phyloP scores from a whole-genome alignment of 305 asterid species.

The Solanum aculeatissimum region DNA sequence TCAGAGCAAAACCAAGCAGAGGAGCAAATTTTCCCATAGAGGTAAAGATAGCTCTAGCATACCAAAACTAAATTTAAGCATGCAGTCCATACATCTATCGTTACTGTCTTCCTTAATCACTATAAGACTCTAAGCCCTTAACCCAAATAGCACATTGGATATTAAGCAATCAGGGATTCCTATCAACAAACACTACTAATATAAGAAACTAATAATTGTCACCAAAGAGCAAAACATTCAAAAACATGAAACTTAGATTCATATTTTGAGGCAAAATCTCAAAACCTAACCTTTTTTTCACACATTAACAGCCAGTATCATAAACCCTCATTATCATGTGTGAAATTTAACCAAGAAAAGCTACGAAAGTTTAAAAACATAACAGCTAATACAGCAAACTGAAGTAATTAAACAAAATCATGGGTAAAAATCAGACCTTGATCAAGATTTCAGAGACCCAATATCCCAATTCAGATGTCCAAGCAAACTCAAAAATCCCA shows the following conservation, averaged over 20 bases:
- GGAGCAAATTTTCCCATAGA: neutral
- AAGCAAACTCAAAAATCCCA: neutral
- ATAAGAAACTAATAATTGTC: neutral
- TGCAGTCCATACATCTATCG: neutral
- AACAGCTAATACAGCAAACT: neutral
- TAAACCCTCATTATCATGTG: neutral
- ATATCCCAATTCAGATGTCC: neutral
- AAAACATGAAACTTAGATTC: neutral
- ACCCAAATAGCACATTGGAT: neutral
- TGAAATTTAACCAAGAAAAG: neutral
- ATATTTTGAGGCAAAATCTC: neutral
- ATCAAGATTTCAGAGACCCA: neutral
- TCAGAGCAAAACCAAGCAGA: neutral
- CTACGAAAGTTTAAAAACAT: neutral
- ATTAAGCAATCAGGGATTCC: neutral
- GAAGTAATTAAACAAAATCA: neutral
- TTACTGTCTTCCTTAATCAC: neutral
- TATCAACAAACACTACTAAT: neutral
- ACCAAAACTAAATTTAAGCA: neutral
- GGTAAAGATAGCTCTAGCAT: neutral
- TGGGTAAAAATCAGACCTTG: neutral
- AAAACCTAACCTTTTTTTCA: neutral
- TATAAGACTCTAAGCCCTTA: neutral
- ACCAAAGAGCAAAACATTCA: neutral
- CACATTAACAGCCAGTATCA: neutral